Evolutionary conservation across 129 eudicot genomes (phyloP), one percentile per base, ranked within the genome.

Genomic region (Silybum marianum): DNA sequence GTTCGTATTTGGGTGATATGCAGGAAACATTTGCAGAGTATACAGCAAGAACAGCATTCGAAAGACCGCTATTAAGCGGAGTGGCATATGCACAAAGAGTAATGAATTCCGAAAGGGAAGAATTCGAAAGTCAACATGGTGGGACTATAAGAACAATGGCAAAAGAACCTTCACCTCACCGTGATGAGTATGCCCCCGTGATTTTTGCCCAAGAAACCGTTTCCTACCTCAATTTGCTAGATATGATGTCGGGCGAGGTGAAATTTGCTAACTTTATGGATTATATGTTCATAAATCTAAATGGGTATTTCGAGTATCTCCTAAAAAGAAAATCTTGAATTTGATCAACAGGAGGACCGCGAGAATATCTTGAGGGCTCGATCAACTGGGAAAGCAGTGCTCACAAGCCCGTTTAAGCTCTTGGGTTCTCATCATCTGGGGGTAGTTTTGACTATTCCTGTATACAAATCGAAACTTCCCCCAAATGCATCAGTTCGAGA

Each of bases 191-290:
- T 73, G 97, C 98, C 22, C 97, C 98, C 0, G 98, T 93, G 34
- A 91, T 93, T 74, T 91, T 93, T 84, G 83, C 92, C 48, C 98
- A 93, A 85, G 97, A 93, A 87, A 93, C 98, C 19, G 83, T 93
- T 60, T 93, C 98, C 54, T 88, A 93, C 84, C 82, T 93, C 71
- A 88, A 86, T 73, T 90, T 93, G 84, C 83, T 93, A 36, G 98
- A 93, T 84, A 91, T 93, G 97, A 93, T 93, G 98, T 91, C 98
- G 0, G 98, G 98, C 54, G 97, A 93, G 97, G 98, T 93, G 87
- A 89, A 71, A 71, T 54, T 63, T 38, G 5, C 68, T 0, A 75
- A 14, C 9, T 82, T 82, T 58, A 4, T 75, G 58, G 72, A 69
- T 42, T 69, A 40, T 69, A 16, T 42, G n/a, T 72, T 72, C 67